Evolutionary conservation across 441 rosid genomes (phyloP).

Genomic region (Hypseocharis bilobata): DNA sequence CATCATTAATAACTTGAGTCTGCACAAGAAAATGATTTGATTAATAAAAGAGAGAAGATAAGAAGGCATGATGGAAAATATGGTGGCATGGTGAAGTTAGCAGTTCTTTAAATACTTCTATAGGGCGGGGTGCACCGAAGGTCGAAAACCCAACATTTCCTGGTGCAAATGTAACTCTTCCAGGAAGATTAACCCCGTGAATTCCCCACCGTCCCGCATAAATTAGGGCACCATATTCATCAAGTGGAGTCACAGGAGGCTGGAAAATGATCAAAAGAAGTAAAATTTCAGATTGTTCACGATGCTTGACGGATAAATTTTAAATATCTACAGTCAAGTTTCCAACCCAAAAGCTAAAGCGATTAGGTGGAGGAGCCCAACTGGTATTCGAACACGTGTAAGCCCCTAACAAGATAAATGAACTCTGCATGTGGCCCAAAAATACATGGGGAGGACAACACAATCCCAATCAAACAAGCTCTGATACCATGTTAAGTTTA

Average conservation of each 20-base stretch:
- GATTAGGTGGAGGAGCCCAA: no score
- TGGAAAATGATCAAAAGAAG: slow-evolving; percentile 26
- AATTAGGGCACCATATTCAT: slow-evolving; percentile 77
- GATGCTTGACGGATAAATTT: background rate
- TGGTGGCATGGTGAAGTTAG: background rate
- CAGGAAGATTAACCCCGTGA: slow-evolving; percentile 75
- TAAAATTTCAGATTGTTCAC: slow-evolving; percentile 8
- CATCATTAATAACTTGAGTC: slow-evolving; percentile 68
- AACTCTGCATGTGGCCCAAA: no score
- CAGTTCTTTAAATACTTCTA: slow-evolving; percentile 43
- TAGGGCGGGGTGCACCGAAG: slow-evolving; percentile 87
- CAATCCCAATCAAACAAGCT: no score
- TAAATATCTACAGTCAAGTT: background rate
- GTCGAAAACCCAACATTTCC: slow-evolving; percentile 91
- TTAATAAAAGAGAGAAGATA: no score
- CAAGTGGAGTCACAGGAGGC: slow-evolving; percentile 60
- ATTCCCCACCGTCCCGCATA: slow-evolving; percentile 96
- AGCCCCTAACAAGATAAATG: no score
- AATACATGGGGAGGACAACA: no score
- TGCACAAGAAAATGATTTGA: slow-evolving; percentile 25
- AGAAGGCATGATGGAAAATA: background rate
- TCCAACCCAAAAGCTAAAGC: background rate
- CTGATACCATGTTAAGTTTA: no score
- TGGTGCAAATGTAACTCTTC: slow-evolving; percentile 88
- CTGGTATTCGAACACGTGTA: no score